Conservation (phyloP, 768 basidiomycete genomes). For the Hydnomerulius pinastri region DNA sequence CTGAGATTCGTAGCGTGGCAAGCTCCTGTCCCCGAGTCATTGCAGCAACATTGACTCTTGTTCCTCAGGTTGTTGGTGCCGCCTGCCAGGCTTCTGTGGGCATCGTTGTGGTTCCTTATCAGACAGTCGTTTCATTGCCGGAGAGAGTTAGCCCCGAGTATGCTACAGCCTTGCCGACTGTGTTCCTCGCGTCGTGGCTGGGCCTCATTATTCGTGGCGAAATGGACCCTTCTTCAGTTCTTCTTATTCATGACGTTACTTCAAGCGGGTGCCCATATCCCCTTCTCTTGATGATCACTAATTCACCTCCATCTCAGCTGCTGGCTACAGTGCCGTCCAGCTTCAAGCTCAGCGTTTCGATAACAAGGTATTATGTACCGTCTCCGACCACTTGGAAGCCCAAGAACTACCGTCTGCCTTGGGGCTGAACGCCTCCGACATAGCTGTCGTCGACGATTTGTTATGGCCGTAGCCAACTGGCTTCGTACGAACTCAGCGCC, state of each 20-base stretch:
- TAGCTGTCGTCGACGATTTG: constrained; percentile 13
- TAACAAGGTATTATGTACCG: constrained; percentile 23
- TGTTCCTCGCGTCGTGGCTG: constrained; percentile 29
- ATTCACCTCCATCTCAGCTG: constrained; percentile 11
- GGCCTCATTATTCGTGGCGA: constrained; percentile 21
- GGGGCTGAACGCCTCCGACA: constrained; percentile 8
- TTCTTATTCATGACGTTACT: constrained; percentile 28
- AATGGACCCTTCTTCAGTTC: constrained; percentile 20
- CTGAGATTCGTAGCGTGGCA: background rate
- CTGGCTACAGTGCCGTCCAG: constrained; percentile 28
- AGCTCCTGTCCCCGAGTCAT: background rate
- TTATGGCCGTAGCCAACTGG: constrained; percentile 11
- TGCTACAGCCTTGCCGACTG: constrained; percentile 21
- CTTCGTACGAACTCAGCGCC: constrained; percentile 12
- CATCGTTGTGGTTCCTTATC: constrained; percentile 1
- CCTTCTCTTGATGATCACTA: background rate
- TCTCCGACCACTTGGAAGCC: constrained; percentile 16
- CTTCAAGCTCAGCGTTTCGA: constrained; percentile 24
- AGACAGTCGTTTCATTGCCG: constrained; percentile 16
- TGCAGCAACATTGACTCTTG: background rate
- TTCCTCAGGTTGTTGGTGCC: constrained; percentile 3
- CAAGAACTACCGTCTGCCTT: constrained; percentile 12
- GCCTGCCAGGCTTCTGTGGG: constrained; percentile 1
- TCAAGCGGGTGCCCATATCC: constrained; percentile 17
- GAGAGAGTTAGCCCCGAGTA: constrained; percentile 12